Conservation (phyloP, 768 basidiomycete genomes). For the Mycena metata region DNA sequence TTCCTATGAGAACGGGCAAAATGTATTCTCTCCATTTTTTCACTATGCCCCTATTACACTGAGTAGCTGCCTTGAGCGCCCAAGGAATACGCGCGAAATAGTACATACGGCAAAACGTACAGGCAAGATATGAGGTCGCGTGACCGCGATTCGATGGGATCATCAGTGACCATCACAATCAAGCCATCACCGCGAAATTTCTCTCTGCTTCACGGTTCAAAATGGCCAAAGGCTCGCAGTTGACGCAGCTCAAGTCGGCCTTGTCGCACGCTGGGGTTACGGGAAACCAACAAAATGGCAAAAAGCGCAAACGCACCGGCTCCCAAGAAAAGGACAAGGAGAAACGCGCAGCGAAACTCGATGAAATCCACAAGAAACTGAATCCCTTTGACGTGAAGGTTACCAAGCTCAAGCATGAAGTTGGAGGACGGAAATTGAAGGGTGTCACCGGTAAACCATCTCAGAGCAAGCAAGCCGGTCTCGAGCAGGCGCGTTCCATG, state of each 20-base stretch:
- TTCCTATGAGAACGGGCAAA: no score
- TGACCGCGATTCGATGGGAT: constrained; percentile 15
- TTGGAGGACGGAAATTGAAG: constrained; percentile 89
- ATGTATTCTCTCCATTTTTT: no score
- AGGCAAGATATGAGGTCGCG: constrained; percentile 9
- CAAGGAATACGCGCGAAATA: no score
- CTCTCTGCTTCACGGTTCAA: constrained; percentile 74
- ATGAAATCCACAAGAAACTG: constrained; percentile 85
- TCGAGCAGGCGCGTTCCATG: constrained; percentile 78
- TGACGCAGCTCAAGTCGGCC: constrained; percentile 90
- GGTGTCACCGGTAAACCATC: constrained; percentile 88
- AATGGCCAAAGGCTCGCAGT: constrained; percentile 90
- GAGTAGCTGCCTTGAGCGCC: no score
- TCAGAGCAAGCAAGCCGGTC: constrained; percentile 89
- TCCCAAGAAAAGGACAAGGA: constrained; percentile 85
- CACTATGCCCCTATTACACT: no score
- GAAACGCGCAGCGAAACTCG: constrained; percentile 83
- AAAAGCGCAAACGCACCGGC: constrained; percentile 77
- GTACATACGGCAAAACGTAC: no score
- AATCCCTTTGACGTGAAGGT: constrained; percentile 97
- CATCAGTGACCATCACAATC: not conserved
- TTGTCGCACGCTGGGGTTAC: constrained; percentile 85
- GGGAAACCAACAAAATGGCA: constrained; percentile 65
- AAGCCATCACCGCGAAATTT: constrained; percentile 41
- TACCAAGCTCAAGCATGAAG: constrained; percentile 81